These are phyloP conservation scores for Violaceomyces palustris DNA, from an alignment of 1,284 basidiomycete genomes.

Conservation along the genomic window DNA sequence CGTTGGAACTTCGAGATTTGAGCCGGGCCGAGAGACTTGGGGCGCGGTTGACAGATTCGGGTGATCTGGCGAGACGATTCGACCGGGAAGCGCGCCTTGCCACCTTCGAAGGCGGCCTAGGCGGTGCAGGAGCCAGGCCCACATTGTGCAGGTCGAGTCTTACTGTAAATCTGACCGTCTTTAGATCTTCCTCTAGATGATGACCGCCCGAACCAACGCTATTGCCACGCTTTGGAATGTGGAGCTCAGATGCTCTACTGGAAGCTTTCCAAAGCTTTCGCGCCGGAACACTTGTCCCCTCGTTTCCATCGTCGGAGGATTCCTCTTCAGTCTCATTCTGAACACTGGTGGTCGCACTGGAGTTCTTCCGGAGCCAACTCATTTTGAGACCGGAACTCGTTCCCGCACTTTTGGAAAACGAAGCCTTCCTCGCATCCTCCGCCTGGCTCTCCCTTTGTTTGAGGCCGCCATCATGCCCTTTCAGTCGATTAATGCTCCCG, in stretches of 20 bases:
- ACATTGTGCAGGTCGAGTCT: conserved; percentile 42
- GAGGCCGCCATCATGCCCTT: no score
- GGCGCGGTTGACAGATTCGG: no score
- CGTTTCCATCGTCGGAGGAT: conserved; percentile 14
- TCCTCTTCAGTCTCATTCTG: no score
- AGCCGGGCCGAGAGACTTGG: no score
- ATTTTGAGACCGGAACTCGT: conserved; percentile 16
- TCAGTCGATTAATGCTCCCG: neutral
- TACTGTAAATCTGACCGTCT: conserved; percentile 21
- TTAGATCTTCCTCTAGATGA: no score
- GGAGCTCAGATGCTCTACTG: conserved; percentile 4
- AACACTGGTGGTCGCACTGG: no score
- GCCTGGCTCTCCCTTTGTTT: conserved; percentile 12
- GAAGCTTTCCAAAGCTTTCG: neutral
- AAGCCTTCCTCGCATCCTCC: conserved; percentile 17
- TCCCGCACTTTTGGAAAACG: conserved; percentile 26
- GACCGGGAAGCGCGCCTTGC: no score
- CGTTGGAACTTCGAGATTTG: no score
- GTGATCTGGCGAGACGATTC: no score
- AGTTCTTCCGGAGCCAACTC: conserved; percentile 20
- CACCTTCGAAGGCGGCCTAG: no score
- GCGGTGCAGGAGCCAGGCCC: conserved; percentile 27
- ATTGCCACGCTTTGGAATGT: neutral
- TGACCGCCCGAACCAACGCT: conserved; percentile 8
- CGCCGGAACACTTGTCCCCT: conserved; percentile 1